Conservation (phyloP, 768 basidiomycete genomes). For the Gymnopilus junonius region DNA sequence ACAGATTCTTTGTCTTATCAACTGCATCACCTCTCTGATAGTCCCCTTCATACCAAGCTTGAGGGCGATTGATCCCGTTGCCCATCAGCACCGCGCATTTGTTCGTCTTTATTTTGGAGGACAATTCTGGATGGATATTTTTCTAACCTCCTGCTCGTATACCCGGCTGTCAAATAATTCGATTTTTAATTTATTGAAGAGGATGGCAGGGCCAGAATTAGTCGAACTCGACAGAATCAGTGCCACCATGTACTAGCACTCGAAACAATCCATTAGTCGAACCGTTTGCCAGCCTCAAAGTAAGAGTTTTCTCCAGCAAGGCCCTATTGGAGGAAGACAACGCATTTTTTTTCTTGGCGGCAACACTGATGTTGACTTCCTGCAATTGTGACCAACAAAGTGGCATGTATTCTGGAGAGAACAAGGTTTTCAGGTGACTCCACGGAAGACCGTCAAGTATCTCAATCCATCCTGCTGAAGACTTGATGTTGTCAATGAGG, state of each 20-base stretch:
- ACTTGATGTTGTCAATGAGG: neutral
- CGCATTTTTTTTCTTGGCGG: neutral
- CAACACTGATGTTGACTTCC: neutral
- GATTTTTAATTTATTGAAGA: neutral
- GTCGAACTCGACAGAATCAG: neutral
- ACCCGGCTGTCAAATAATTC: too few relatives aligned
- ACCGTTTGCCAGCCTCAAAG: neutral
- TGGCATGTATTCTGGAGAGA: neutral
- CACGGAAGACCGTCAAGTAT: neutral
- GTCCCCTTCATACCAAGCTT: neutral
- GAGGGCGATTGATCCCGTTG: neutral
- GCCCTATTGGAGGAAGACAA: neutral
- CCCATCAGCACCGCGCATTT: neutral
- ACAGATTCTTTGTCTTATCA: neutral
- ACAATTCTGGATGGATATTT: too few relatives aligned
- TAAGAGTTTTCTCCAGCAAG: neutral
- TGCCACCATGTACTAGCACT: neutral
- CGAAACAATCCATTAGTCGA: neutral
- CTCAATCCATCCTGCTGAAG: neutral
- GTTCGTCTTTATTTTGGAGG: neutral
- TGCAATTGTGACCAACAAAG: neutral
- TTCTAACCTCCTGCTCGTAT: too few relatives aligned
- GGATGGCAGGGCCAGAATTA: neutral
- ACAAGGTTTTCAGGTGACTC: neutral
- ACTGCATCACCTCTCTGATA: neutral